Evolutionary conservation across 2,329 filamentous ascomycete genomes (phyloP).

Genomic region (Claviceps cyperi): DNA sequence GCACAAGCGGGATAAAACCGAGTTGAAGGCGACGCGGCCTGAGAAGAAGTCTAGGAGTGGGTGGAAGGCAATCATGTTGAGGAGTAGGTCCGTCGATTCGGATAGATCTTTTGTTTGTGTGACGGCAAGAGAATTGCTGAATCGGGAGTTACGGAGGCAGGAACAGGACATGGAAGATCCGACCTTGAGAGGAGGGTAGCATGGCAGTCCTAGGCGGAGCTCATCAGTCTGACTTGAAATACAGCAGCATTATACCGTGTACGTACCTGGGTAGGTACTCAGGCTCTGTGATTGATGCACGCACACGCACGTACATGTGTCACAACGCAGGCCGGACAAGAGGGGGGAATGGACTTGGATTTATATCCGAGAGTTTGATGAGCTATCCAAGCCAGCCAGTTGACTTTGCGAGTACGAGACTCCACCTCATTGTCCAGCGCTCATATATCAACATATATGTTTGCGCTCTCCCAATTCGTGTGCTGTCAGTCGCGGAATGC

Average conservation of each 20-base stretch:
- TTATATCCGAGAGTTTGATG: background rate
- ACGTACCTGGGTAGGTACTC: background rate
- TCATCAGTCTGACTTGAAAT: background rate
- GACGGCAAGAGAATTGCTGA: constrained; percentile 7
- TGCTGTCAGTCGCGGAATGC: background rate
- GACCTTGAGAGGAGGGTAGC: background rate
- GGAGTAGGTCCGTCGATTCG: constrained; percentile 5
- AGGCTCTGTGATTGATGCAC: background rate
- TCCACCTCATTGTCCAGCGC: background rate
- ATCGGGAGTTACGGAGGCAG: background rate
- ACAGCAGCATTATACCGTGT: background rate
- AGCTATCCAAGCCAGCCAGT: background rate
- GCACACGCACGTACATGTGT: background rate
- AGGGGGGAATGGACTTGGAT: background rate
- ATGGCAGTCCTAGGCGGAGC: background rate
- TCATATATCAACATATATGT: background rate
- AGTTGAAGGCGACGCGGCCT: background rate
- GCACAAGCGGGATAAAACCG: background rate
- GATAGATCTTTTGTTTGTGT: constrained; percentile 10
- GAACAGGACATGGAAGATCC: background rate
- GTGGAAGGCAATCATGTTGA: background rate
- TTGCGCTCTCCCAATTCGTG: background rate
- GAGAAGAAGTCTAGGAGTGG: background rate
- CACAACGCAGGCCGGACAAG: background rate
- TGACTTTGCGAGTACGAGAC: background rate